Evolutionary conservation across 768 basidiomycete genomes (phyloP), one percentile per base, ranked within the genome.

Genomic region (Boletus fagicola): DNA sequence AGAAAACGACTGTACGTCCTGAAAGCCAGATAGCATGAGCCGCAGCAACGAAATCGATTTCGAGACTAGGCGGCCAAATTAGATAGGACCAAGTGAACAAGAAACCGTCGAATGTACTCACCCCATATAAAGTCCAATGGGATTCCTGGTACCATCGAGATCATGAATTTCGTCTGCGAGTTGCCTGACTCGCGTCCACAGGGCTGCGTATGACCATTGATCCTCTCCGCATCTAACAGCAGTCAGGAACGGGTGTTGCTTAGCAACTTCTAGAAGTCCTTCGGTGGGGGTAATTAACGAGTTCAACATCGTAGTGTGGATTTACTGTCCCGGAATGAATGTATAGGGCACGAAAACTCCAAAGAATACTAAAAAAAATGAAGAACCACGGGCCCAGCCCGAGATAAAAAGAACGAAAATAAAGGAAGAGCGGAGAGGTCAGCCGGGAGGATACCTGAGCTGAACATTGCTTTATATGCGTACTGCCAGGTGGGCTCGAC

Each of bases 261-360:
- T 70, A 40, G 68, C 68, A 35, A 68, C 69, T 64, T 70, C 62
- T 51, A 70, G 68, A 55, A 70, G 69, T 30, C 62, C 69, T 49
- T 70, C 68, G 28, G 68, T 68, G 38, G 68, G 66, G 42, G 68
- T 70, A 48, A 70, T 51, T 36, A 61, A 54, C 22, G 60, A 57
- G 44, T 18, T 54, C 6, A 56, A 49, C 66, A 61, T 65, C 36
- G 13, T 22, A 24, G 24, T 22, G 43, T 22, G 33, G 15, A 22
- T 38, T 66, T 31, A 63, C 16, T 15, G 11, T 12, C 12, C 16
- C 16, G n/a, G 39, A 61, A 62, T 4, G 45, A 57, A 38, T 10
- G 33, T 22, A 18, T 13, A 45, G 11, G 16, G 24, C 9, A 31
- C n/a, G 11, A 49, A 43, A 38, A 51, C 33, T 13, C 5, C 28